A percentile compares a stretch with the other conserved stretches of the same genome.
Evolutionary conservation across 495 filamentous ascomycete species (phyloP).

Genomic region (Trypethelium eluteriae): DNA sequence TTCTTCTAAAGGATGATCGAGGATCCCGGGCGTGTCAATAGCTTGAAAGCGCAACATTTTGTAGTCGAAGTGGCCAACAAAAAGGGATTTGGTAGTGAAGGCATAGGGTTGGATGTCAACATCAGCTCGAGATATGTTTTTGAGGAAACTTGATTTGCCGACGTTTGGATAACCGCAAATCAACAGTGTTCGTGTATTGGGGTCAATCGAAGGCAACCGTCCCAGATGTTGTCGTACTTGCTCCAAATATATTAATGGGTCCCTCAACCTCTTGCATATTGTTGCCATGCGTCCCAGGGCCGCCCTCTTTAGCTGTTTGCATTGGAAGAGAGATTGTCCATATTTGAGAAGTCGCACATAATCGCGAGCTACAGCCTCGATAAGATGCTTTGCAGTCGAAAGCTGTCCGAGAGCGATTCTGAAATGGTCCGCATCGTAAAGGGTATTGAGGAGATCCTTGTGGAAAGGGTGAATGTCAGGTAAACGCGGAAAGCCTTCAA

Average conservation of each 20-base stretch:
- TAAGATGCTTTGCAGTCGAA: conserved; percentile 89
- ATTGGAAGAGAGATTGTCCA: conserved; percentile 90
- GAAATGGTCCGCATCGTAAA: conserved; percentile 98
- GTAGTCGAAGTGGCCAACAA: conserved; percentile 98
- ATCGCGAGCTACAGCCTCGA: conserved; percentile 89
- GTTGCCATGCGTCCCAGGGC: conserved; percentile 94
- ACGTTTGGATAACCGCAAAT: conserved; percentile 98
- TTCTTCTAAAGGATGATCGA: conserved; percentile 96
- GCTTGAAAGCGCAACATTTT: conserved; percentile 91
- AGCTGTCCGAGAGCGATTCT: conserved; percentile 92
- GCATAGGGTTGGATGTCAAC: conserved; percentile 97
- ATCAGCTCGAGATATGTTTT: conserved; percentile 86
- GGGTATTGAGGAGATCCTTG: conserved; percentile 73
- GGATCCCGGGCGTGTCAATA: conserved; percentile 85
- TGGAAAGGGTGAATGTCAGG: conserved; percentile 97
- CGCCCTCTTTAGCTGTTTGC: conserved; percentile 86
- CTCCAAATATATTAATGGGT: conserved; percentile 89
- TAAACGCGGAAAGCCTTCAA: conserved; percentile 88
- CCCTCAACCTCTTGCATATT: conserved; percentile 85
- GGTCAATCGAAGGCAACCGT: conserved; percentile 94
- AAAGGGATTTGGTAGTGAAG: conserved; percentile 96
- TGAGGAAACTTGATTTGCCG: conserved; percentile 91
- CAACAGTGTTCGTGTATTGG: conserved; percentile 86
- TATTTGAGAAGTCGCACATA: conserved; percentile 94
- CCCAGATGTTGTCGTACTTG: conserved; percentile 97